These are phyloP conservation scores for Botrytis aclada DNA, from an alignment of 2,329 filamentous ascomycete genomes.

Conservation along the genomic window DNA sequence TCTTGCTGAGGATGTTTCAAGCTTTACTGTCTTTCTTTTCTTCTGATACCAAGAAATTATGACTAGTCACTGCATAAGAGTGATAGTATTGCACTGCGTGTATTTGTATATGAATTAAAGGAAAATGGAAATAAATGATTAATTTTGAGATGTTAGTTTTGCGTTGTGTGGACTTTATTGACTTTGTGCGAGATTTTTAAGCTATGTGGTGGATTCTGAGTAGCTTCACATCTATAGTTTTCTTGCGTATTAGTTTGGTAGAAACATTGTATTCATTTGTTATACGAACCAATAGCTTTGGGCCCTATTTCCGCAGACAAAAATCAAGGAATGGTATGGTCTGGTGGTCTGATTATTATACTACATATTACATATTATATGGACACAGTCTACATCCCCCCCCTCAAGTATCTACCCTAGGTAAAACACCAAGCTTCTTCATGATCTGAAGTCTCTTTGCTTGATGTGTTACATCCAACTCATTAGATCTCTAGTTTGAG, in stretches of 20 bases:
- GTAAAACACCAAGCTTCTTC: slow-evolving; percentile 5
- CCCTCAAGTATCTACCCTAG: neutral
- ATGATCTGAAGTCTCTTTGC: slow-evolving; percentile 4
- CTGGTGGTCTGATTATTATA: neutral
- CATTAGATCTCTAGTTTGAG: neutral
- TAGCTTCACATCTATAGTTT: neutral
- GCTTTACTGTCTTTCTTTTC: neutral
- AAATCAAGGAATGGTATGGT: neutral
- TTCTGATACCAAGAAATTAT: neutral
- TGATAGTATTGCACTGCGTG: neutral
- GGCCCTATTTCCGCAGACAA: neutral
- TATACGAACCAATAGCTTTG: neutral
- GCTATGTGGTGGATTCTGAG: neutral
- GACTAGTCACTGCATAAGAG: neutral
- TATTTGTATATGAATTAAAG: neutral
- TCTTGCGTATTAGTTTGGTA: neutral
- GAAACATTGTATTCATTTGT: neutral
- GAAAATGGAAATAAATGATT: neutral
- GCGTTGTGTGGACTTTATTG: neutral
- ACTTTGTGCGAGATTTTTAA: neutral
- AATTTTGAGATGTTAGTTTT: neutral
- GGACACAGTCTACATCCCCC: neutral
- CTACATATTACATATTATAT: neutral
- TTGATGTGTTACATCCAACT: neutral
- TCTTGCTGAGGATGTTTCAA: neutral